Percentiles rank a stretch among this genome's conserved stretches.
These are phyloP conservation scores for Trichophyton schoenleinii DNA, from an alignment of 2,329 filamentous ascomycete species.

Conservation along the genomic window DNA sequence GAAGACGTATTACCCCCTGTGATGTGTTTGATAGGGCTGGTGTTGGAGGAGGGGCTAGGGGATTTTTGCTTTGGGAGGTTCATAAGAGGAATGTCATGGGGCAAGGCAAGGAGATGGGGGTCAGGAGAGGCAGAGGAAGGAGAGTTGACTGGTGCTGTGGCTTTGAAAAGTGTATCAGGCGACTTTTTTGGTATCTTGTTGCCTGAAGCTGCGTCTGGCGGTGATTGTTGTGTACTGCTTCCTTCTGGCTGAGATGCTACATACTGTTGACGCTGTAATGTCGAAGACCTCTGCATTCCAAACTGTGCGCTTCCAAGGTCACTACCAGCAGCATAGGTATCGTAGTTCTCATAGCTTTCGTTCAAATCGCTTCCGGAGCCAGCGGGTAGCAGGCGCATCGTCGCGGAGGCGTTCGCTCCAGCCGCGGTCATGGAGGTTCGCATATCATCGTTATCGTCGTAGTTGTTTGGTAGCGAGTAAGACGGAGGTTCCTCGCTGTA, in stretches of 20 bases:
- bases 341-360: neutral
- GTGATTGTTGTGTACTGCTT: neutral
- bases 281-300: slow-evolving; percentile 2
- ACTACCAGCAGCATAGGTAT: slow-evolving; percentile 6
- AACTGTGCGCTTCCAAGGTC: slow-evolving; percentile 11
- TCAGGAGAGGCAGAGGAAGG: neutral
- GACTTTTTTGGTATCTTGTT: neutral
- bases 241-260: slow-evolving; percentile 15
- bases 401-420: slow-evolving; percentile 25
- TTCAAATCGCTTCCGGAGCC: slow-evolving; percentile 3
- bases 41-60: neutral
- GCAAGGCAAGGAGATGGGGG: slow-evolving; percentile 2
- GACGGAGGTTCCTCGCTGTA: slow-evolving; percentile 35
- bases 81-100: neutral
- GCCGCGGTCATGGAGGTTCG: slow-evolving; percentile 11
- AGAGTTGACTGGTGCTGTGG: neutral
- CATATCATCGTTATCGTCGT: slow-evolving; percentile 22
- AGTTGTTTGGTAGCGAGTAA: slow-evolving; percentile 22
- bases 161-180: neutral
- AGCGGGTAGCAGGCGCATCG: slow-evolving; percentile 36
- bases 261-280: slow-evolving; percentile 24
- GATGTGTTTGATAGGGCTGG: neutral
- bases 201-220: neutral
- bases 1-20: neutral
- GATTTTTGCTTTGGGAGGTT: neutral